Base-by-base conservation (phyloP, 1,139 yeast species). In the Sugiyamaella grinbergsii region DNA sequence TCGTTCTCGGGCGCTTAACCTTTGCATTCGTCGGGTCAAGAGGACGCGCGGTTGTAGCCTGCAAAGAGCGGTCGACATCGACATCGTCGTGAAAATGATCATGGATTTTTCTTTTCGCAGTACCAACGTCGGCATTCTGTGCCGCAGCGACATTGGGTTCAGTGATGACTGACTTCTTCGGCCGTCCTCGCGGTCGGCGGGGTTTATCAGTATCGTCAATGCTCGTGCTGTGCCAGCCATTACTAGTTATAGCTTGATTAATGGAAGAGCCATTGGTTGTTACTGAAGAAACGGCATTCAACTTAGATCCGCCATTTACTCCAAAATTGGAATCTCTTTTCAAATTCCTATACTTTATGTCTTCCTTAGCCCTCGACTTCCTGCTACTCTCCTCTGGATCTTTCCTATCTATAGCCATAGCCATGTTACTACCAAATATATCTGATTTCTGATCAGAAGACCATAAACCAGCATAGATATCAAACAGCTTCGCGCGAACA, bases 401-500 rank as follows among this genome's bases (percentile, higher is more conserved):
- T 10, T 13, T 29, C 6, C 33, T 23, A 5, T 23, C 26, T 23
- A 5, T 8, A 23, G n/a, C n/a, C 33, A n/a, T 29, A 7, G 16
- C 16, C 33, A 3, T 5, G 18, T 33, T 18, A 6, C 16, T 24
- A 8, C 43, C 43, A 40, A 40, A 40, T 40, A 40, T 28, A 29
- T 16, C 34, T 4, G 3, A 11, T 13, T 13, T 15, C 10, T 40
- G 15, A 5, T 28, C 18, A 11, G 43, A 40, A n/a, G 11, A 3
- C 43, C 43, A 28, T 20, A 40, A 26, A 6, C 34, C 26, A 18
- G 10, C 18, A 28, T 40, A 40, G 13, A 40, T 40, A 40, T 28
- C 43, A 18, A 40, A 4, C 24, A 40, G 11, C 24, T 40, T 40
- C 10, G 3, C 22, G 11, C 43, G 43, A 10, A 40, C 26, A 28